Evolutionary conservation across 129 eudicot genomes (phyloP), one percentile per base, ranked within the genome.

Genomic region (Silybum marianum): DNA sequence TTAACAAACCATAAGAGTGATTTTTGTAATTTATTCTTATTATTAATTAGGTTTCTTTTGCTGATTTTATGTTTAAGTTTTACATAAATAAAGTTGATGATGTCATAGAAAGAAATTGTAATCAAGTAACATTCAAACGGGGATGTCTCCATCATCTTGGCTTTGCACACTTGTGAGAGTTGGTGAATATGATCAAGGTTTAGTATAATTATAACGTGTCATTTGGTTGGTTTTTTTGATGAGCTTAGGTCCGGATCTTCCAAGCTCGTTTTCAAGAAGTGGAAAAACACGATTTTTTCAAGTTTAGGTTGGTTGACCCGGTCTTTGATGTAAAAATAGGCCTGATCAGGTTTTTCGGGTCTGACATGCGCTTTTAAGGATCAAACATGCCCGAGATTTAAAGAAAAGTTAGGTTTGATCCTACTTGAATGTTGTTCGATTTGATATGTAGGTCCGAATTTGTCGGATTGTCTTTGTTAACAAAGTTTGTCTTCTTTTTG

Each of bases 151-250:
- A 46, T 46, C 58, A 46, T 46, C 58, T 2, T 46, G 18, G 18
- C 58, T 54, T 54, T 18, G 63, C 63, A 18, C 22, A 7, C 63
- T 1, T 21, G 19, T 18, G 22, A 54, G 63, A 54, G 63, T 54
- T 54, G 63, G 63, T 54, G 16, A 54, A 54, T 22, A 54, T 54
- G 63, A 21, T 18, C 63, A 19, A 2, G 28, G 13, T 63, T 63
- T 63, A 2, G 26, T 19, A 63, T 63, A 21, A 7, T 63, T 0
- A 63, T 21, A 63, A 71, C 6, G 51, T 34, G 75, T 30, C 21
- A n/a, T 26, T 66, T 78, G 62, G 82, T 44, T 78, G 51, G 48
- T 22, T 54, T 54, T 54, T 54, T 54, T 54, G 22, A 18, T 54
- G 22, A 18, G 22, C 63, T 54, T 18, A 10, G 19, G 14, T 58